These are phyloP conservation scores for Penicillium cosmopolitanum DNA, from an alignment of 495 filamentous ascomycete species.

Conservation along the genomic window DNA sequence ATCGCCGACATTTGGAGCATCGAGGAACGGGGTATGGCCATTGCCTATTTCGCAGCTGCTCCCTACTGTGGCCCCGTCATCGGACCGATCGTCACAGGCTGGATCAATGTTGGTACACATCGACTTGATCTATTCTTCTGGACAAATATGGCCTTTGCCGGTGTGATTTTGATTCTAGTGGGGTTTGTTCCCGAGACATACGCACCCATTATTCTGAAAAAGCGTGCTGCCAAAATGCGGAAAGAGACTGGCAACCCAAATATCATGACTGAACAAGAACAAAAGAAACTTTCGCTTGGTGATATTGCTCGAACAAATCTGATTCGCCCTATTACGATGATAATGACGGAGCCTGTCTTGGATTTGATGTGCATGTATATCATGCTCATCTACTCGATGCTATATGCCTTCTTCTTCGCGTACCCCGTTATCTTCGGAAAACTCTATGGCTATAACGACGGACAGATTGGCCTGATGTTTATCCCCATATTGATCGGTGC, in stretches of 20 bases:
- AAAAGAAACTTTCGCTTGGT: conserved; percentile 24
- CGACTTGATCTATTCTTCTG: conserved; percentile 62
- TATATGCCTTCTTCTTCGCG: conserved; percentile 79
- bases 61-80: conserved; percentile 59
- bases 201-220: conserved; percentile 60
- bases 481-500: conserved; percentile 52
- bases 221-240: conserved; percentile 55
- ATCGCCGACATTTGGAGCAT: conserved; percentile 65
- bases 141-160: conserved; percentile 36
- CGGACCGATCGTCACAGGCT: conserved; percentile 62
- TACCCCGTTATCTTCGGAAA: conserved; percentile 62
- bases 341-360: conserved; percentile 56
- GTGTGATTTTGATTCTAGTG: conserved; percentile 53
- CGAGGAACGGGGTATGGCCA: conserved; percentile 62
- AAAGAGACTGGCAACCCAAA: conserved; percentile 62
- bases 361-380: conserved; percentile 67
- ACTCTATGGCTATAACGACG: conserved; percentile 52
- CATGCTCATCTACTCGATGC: conserved; percentile 66
- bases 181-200: conserved; percentile 65
- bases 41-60: conserved; percentile 57
- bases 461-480: conserved; percentile 40
- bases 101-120: conserved; percentile 53
- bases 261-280: conserved; percentile 54
- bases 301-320: conserved; percentile 55
- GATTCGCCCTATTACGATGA: conserved; percentile 39